Percentiles rank a stretch among this genome's conserved stretches.
These are phyloP conservation scores for Sordariomycetes sp. DNA, from an alignment of 2,329 filamentous ascomycete genomes.

Conservation along the genomic window DNA sequence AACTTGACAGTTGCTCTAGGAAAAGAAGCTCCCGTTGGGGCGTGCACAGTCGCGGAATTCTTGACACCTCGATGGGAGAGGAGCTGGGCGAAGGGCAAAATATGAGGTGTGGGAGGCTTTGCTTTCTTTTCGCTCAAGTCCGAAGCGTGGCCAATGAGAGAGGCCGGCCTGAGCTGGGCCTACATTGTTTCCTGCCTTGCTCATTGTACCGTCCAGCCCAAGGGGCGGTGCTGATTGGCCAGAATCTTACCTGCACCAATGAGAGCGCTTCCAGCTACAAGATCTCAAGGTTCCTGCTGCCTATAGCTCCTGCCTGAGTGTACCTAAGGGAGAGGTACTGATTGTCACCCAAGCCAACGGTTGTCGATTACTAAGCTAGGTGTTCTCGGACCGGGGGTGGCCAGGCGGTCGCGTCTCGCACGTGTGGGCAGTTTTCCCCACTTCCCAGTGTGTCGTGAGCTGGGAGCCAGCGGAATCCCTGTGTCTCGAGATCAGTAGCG, in stretches of 20 bases:
- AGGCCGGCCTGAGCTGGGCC: neutral
- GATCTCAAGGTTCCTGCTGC: neutral
- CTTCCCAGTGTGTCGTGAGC: neutral
- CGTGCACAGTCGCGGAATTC: neutral
- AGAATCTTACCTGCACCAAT: neutral
- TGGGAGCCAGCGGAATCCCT: neutral
- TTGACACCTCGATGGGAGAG: slow-evolving; percentile 1
- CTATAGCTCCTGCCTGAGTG: neutral
- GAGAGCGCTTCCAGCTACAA: neutral
- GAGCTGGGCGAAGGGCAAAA: neutral
- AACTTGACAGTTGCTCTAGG: neutral
- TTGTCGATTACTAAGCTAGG: neutral
- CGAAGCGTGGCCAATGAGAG: neutral
- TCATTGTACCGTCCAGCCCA: neutral
- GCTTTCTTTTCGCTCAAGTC: slow-evolving; percentile 1
- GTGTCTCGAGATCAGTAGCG: neutral
- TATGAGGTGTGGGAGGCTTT: slow-evolving; percentile 1
- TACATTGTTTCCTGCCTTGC: slow-evolving; percentile 4
- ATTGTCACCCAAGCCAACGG: neutral
- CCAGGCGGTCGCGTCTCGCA: neutral
- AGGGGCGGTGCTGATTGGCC: neutral
- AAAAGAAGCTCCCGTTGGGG: neutral
- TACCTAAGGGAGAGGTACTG: neutral
- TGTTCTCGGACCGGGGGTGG: neutral
- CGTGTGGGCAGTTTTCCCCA: neutral